A percentile compares a stretch with the other conserved stretches of the same genome.
Conservation (phyloP, 2,329 filamentous ascomycete genomes). For the Sclerotinia subarctica region DNA sequence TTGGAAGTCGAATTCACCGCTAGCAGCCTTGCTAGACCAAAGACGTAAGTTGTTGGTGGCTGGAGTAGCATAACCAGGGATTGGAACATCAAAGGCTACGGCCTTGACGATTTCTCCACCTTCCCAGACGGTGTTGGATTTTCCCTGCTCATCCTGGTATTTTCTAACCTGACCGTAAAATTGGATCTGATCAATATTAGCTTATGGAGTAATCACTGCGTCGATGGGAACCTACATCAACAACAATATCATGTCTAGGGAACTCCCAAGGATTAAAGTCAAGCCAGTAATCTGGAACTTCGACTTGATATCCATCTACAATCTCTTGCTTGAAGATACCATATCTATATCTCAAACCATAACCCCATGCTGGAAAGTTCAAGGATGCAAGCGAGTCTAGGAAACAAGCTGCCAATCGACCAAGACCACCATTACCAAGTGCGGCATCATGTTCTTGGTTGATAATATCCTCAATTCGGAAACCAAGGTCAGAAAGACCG, state of each 20-base stretch:
- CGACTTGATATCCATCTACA: slow-evolving; percentile 94
- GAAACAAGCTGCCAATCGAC: slow-evolving; percentile 92
- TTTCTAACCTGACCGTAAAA: slow-evolving; percentile 88
- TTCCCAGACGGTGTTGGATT: slow-evolving; percentile 75
- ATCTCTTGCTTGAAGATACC: slow-evolving; percentile 99
- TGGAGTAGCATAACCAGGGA: slow-evolving; percentile 84
- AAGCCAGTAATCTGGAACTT: slow-evolving; percentile 98
- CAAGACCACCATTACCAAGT: slow-evolving; percentile 91
- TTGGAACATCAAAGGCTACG: slow-evolving; percentile 87
- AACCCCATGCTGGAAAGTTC: slow-evolving; percentile 96
- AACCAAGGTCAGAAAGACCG: slow-evolving; percentile 83
- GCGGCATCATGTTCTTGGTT: slow-evolving; percentile 94
- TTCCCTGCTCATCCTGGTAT: slow-evolving; percentile 71
- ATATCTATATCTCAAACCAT: slow-evolving; percentile 91
- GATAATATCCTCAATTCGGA: slow-evolving; percentile 95
- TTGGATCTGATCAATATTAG: slow-evolving; percentile 57
- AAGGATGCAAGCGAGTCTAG: slow-evolving; percentile 92
- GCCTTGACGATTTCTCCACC: slow-evolving; percentile 90
- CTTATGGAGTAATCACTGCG: slow-evolving; percentile 34
- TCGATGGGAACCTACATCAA: slow-evolving; percentile 59
- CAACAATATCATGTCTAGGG: slow-evolving; percentile 88
- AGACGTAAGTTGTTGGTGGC: slow-evolving; percentile 96
- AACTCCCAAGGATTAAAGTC: slow-evolving; percentile 99
- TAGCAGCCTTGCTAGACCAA: slow-evolving; percentile 96
- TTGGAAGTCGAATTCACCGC: slow-evolving; percentile 97